Percentiles rank a stretch among this genome's conserved stretches.
Evolutionary conservation across 1,284 basidiomycete species (phyloP).

Genomic region (Anthracocystis walkeri): DNA sequence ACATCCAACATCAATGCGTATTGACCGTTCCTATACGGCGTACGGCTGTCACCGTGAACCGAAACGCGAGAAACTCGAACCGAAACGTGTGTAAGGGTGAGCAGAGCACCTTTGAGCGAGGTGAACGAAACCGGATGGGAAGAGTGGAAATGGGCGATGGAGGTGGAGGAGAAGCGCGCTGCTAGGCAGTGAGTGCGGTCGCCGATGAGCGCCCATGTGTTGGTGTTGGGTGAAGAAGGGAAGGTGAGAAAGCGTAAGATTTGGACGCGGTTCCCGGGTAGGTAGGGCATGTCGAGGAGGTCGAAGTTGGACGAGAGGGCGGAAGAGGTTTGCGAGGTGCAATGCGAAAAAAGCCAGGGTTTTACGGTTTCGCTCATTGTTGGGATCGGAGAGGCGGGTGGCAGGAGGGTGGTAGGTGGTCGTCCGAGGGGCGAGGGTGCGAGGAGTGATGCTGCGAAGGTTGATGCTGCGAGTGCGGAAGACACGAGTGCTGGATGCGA

Average conservation of each 20-base stretch:
- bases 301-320: constrained; percentile 14
- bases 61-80: constrained; percentile 15
- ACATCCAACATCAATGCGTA: constrained; percentile 37
- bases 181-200: constrained; percentile 46
- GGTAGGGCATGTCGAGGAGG: constrained; percentile 32
- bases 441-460: too few relatives aligned
- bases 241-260: constrained; percentile 44
- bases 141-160: neutral
- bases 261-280: constrained; percentile 37
- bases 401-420: too few relatives aligned
- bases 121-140: constrained; percentile 35
- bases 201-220: constrained; percentile 38
- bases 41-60: neutral
- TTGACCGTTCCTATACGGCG: constrained; percentile 19
- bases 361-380: constrained; percentile 43
- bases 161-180: constrained; percentile 15
- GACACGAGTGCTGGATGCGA: too few relatives aligned
- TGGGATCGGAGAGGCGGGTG: too few relatives aligned
- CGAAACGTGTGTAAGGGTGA: constrained; percentile 27
- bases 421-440: too few relatives aligned
- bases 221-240: constrained; percentile 2
- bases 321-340: constrained; percentile 8
- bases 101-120: constrained; percentile 32
- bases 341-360: constrained; percentile 31
- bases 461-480: too few relatives aligned